Percentiles rank a stretch among this genome's conserved stretches.
phyloP scores from a whole-genome alignment of 345 rosid species.

The Hirschfeldia incana region DNA sequence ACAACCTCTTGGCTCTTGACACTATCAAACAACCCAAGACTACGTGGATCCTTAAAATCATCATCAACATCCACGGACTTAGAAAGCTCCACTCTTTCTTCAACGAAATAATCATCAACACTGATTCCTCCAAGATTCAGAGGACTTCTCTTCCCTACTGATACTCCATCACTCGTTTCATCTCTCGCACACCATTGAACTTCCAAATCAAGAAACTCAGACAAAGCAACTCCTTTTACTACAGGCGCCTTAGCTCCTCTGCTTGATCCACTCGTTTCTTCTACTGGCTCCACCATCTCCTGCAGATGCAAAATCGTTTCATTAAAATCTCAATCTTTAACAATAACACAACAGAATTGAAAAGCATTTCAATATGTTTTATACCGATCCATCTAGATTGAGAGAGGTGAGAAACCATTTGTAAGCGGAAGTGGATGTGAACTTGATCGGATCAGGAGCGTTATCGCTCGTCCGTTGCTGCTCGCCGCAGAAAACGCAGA shows the following conservation, averaged over 20 bases:
- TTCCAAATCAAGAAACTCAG: conserved; percentile 72
- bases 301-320: conserved; percentile 39
- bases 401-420: conserved; percentile 70
- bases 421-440: conserved; percentile 59
- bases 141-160: conserved; percentile 30
- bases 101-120: conserved; percentile 42
- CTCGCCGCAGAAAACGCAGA: conserved; percentile 82
- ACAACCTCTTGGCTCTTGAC: conserved; percentile 37
- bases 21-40: conserved; percentile 51
- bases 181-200: conserved; percentile 54
- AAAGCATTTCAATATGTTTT: background rate
- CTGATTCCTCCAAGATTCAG: conserved; percentile 54
- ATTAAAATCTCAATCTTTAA: background rate
- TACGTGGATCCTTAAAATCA: conserved; percentile 39
- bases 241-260: conserved; percentile 41
- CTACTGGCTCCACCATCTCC: conserved; percentile 58
- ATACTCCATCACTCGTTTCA: conserved; percentile 38
- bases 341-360: background rate
- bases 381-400: conserved; percentile 71
- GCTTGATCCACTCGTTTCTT: conserved; percentile 42
- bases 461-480: conserved; percentile 42
- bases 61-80: conserved; percentile 17
- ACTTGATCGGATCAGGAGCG: conserved; percentile 65
- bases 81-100: background rate
- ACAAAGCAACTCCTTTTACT: conserved; percentile 47